These are phyloP conservation scores for Aphanomyces stellatus DNA, from an alignment of 352 stramenopile species.

Conservation along the genomic window DNA sequence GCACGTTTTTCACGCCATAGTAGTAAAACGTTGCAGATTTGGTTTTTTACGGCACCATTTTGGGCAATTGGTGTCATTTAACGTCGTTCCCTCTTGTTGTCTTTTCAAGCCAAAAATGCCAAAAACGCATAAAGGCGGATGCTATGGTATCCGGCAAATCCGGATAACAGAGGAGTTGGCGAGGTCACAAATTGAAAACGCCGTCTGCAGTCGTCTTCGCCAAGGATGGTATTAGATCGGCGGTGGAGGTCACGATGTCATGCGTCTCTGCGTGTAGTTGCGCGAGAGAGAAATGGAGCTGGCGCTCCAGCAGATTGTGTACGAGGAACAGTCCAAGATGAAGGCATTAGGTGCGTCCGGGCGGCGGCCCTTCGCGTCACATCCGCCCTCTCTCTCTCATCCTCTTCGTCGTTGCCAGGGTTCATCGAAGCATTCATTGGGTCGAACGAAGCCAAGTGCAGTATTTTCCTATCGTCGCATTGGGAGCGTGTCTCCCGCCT, in stretches of 20 bases:
- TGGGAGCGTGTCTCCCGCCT: slow-evolving; percentile 72
- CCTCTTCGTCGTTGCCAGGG: background rate
- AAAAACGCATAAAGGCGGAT: no score
- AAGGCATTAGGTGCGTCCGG: slow-evolving; percentile 44
- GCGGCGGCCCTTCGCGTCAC: no score
- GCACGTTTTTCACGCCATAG: no score
- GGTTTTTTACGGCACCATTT: no score
- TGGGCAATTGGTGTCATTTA: no score
- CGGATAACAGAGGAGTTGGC: slow-evolving; percentile 4
- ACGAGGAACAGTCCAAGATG: slow-evolving; percentile 82
- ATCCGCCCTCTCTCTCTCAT: no score
- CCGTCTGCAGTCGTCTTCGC: no score
- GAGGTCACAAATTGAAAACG: background rate
- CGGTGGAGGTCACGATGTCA: background rate
- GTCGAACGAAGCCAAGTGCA: slow-evolving; percentile 59
- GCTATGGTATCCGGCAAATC: background rate
- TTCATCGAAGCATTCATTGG: slow-evolving; percentile 79
- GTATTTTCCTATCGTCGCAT: slow-evolving; percentile 75
- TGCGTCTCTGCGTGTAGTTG: background rate
- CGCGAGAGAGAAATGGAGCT: slow-evolving; percentile 47
- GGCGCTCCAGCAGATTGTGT: slow-evolving; percentile 75
- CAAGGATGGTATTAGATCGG: no score
- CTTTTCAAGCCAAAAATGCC: no score
- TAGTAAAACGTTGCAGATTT: no score
- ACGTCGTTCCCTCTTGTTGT: no score